Conservation (phyloP, 176 grass and related monocot species). For the Avena atlantica region DNA sequence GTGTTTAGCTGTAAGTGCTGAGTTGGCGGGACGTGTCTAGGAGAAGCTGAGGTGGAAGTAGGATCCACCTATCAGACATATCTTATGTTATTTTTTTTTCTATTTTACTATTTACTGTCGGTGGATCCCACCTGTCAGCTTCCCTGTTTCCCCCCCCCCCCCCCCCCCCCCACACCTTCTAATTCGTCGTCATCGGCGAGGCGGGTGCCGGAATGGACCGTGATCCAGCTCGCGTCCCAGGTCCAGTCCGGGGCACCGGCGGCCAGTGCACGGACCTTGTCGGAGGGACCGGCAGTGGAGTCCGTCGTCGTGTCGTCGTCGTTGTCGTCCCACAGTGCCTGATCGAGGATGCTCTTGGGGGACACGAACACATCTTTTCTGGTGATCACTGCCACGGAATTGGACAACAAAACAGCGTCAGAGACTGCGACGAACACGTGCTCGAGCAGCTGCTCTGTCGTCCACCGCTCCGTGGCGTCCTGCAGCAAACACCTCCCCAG, state of each 20-base stretch:
- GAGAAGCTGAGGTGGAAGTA: no score
- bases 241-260: constrained; percentile 44
- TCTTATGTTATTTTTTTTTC: no score
- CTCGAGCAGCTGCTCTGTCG: constrained; percentile 50
- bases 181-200: not conserved
- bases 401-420: not conserved
- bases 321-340: constrained; percentile 42
- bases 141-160: no score
- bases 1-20: no score
- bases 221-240: constrained; percentile 54
- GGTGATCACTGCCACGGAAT: not conserved
- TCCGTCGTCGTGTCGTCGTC: constrained; percentile 12
- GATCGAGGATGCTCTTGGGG: constrained; percentile 56
- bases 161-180: no score
- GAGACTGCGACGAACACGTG: constrained; percentile 41
- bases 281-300: not conserved
- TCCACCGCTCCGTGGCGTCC: constrained; percentile 48
- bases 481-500: constrained; percentile 36
- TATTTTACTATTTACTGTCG: no score
- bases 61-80: no score
- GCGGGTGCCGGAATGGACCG: constrained; percentile 20
- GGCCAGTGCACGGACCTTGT: constrained; percentile 25
- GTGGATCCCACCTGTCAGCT: no score
- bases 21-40: no score
- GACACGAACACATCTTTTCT: constrained; percentile 27